These are phyloP conservation scores for Setaria viridis DNA, from an alignment of 202 grass and related monocot species.

Conservation along the genomic window DNA sequence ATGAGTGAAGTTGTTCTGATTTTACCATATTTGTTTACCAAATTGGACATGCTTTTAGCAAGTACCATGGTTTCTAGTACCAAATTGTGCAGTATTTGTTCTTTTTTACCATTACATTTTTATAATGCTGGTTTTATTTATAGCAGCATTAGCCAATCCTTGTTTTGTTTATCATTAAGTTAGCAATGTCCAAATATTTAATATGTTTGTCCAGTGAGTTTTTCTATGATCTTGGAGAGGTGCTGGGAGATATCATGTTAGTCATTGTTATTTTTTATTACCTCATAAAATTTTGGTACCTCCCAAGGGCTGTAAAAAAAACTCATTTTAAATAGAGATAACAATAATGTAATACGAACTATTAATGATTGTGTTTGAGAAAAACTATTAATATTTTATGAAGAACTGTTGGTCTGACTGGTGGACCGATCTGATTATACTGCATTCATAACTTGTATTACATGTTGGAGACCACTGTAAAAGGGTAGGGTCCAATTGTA, in stretches of 20 bases:
- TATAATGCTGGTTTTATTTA: background rate
- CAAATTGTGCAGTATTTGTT: background rate
- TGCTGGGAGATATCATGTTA: background rate
- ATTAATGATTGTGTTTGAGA: background rate
- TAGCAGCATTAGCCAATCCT: background rate
- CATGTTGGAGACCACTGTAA: constrained; percentile 30
- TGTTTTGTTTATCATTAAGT: background rate
- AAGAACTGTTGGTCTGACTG: background rate
- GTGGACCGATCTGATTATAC: background rate
- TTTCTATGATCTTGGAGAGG: background rate
- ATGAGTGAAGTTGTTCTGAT: constrained; percentile 23
- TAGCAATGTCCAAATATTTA: background rate
- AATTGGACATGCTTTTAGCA: constrained; percentile 24
- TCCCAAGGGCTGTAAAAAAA: background rate
- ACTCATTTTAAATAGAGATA: background rate
- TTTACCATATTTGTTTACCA: constrained; percentile 28
- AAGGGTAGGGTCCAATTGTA: background rate
- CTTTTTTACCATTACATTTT: background rate
- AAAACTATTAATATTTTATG: background rate
- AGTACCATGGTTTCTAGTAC: background rate
- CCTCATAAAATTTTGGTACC: background rate
- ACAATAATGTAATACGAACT: background rate
- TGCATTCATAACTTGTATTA: constrained; percentile 10
- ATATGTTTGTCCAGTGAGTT: constrained; percentile 3
- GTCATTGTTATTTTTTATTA: background rate